phyloP scores from a whole-genome alignment of 305 asterid genomes.

The Stenogyne calaminthoides region DNA sequence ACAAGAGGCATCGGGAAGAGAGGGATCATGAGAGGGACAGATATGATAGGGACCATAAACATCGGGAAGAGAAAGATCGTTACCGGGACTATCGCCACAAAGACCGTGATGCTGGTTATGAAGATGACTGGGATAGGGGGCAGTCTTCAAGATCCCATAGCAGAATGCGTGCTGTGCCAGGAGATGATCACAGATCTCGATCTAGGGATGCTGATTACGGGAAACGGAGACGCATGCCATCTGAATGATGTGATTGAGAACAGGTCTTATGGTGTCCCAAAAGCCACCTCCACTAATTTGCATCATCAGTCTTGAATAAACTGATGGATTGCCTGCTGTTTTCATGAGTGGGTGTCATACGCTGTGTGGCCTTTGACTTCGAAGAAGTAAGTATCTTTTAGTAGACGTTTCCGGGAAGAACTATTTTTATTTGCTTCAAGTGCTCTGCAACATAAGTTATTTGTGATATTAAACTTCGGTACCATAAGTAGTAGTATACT shows the following conservation, averaged over 20 bases:
- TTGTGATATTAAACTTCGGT: conserved; percentile 40
- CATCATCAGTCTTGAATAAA: conserved; percentile 31
- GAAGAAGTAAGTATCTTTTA: conserved; percentile 66
- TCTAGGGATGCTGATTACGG: conserved; percentile 72
- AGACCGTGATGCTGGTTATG: conserved; percentile 54
- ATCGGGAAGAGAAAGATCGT: conserved; percentile 65
- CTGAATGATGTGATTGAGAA: conserved; percentile 46
- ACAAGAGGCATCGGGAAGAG: conserved; percentile 55
- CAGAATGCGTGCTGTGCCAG: conserved; percentile 49
- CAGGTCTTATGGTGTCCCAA: conserved; percentile 5
- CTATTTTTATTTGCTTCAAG: conserved; percentile 38
- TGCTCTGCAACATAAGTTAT: conserved; percentile 15
- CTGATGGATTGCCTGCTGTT: conserved; percentile 35
- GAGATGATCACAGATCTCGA: conserved; percentile 59
- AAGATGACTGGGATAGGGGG: conserved; percentile 45
- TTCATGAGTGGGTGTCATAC: conserved; percentile 39
- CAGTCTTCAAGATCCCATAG: conserved; percentile 59
- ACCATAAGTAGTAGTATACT: conserved; percentile 38
- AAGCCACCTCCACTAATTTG: conserved; percentile 21
- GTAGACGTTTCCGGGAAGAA: conserved; percentile 43
- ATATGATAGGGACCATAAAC: conserved; percentile 51
- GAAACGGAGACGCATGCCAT: conserved; percentile 60
- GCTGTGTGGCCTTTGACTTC: conserved; percentile 44
- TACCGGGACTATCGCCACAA: conserved; percentile 63
- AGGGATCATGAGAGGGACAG: conserved; percentile 57